Evolutionary conservation across 2,329 filamentous ascomycete genomes (phyloP), one percentile per base, ranked within the genome.

Genomic region (Aspergillus candidus): DNA sequence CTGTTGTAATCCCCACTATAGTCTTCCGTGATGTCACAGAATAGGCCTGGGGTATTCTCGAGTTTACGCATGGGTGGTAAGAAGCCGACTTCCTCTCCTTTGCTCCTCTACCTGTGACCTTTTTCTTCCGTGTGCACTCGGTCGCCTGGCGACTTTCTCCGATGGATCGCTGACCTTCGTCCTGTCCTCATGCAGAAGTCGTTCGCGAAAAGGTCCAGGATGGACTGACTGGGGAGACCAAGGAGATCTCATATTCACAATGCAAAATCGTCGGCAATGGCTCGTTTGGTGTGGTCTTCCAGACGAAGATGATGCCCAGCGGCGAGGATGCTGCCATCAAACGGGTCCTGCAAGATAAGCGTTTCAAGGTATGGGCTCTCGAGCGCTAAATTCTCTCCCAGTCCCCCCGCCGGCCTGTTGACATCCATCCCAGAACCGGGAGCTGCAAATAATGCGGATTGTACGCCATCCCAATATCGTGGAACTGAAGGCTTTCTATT

Each of bases 241-340:
- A 88, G 69, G 93, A 98, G 62, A 82, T 98, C 72, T 88, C 94
- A 68, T 98, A 98, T 71, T 97, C 93, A 44, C 93, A 97, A 68
- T 97, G 91, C 77, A 98, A 98, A 75, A 97, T 98, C 62, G 93
- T 98, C 38, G 93, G 93, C 68, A 98, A 98, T 73, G 93, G 93
- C 57, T 97, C 91, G 31, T 98, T 98, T 59, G 93, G 93, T 54
- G 91, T 98, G 40, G 93, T 98, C 54, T 98, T 98, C 71, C 93
- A 98, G 75, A 98, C 93, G 46, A 97, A 97, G 75, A 80, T 98
- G 61, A 91, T 91, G 49, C 93, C 93, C n/a, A 93, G 87, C 52
- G 91, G 91, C 53, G 93, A 98, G 71, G 93, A 98, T 73, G 93
- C 93, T 42, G 93, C 93, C 67, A 98, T 98, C 77, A 98, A 98